phyloP scores from a whole-genome alignment of 2,329 filamentous ascomycete species.

The Parascedosporium putredinis region DNA sequence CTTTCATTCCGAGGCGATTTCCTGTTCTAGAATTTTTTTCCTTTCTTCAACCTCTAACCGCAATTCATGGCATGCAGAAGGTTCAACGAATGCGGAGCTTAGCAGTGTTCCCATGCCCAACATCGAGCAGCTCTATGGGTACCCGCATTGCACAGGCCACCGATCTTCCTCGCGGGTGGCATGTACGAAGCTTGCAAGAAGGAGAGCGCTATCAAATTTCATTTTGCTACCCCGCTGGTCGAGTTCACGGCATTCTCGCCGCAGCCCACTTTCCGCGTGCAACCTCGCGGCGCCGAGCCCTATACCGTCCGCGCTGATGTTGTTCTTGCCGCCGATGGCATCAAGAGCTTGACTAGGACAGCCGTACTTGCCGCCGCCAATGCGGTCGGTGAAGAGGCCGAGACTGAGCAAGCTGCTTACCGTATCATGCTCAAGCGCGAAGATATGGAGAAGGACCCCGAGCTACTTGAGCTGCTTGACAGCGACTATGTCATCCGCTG shows the following conservation, averaged over 20 bases:
- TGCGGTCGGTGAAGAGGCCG: slow-evolving; percentile 44
- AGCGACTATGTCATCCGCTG: slow-evolving; percentile 59
- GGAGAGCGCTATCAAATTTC: slow-evolving; percentile 54
- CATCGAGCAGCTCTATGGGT: slow-evolving; percentile 57
- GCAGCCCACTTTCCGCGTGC: slow-evolving; percentile 47
- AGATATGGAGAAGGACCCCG: slow-evolving; percentile 56
- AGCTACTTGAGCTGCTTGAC: slow-evolving; percentile 57
- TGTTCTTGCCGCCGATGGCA: slow-evolving; percentile 43
- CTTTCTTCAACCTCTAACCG: background rate
- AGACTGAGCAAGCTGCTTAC: slow-evolving; percentile 69
- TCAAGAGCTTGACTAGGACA: slow-evolving; percentile 40
- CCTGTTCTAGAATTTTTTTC: too few relatives aligned
- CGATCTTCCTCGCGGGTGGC: slow-evolving; percentile 56
- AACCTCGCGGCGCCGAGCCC: slow-evolving; percentile 43
- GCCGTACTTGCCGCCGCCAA: slow-evolving; percentile 44
- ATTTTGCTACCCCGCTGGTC: slow-evolving; percentile 49
- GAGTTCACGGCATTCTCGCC: slow-evolving; percentile 49
- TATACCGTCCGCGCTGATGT: slow-evolving; percentile 44
- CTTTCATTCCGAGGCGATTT: too few relatives aligned
- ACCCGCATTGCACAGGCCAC: slow-evolving; percentile 73
- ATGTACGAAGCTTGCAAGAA: slow-evolving; percentile 61
- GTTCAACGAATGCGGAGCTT: slow-evolving; percentile 57
- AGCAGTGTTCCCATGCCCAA: slow-evolving; percentile 60
- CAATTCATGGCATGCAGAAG: slow-evolving; percentile 33
- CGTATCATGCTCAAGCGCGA: slow-evolving; percentile 64